Conservation (phyloP, 495 filamentous ascomycete species). For the Astrothelium subdiscretum region DNA sequence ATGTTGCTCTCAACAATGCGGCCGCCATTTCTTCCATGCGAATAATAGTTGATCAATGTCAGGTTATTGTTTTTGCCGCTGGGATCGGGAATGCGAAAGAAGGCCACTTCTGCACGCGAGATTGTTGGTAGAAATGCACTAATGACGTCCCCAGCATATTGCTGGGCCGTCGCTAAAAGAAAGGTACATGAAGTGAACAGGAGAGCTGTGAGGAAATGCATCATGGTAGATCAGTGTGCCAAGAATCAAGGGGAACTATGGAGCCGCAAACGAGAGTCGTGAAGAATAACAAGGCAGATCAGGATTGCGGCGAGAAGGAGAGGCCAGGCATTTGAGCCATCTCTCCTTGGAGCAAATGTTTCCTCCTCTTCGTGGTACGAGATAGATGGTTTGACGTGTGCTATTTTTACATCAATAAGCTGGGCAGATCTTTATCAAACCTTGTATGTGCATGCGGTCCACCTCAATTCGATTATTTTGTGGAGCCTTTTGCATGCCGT, state of each 20-base stretch:
- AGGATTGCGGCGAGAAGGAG: not conserved
- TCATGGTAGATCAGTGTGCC: not conserved
- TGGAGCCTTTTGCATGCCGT: not conserved
- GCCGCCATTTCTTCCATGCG: slow-evolving; percentile 1
- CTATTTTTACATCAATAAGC: not conserved
- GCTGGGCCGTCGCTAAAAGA: slow-evolving; percentile 8
- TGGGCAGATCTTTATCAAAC: not conserved
- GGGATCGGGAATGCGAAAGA: slow-evolving; percentile 8
- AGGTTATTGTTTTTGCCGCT: slow-evolving; percentile 10
- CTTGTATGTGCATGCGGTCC: not conserved
- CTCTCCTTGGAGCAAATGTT: not conserved
- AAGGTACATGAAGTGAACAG: not conserved
- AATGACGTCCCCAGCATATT: slow-evolving; percentile 13
- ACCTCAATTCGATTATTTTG: not conserved
- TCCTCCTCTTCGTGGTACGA: not conserved
- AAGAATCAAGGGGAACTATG: not conserved
- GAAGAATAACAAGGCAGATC: not conserved
- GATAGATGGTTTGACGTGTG: not conserved
- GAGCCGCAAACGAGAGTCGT: not conserved
- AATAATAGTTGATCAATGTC: slow-evolving; percentile 18
- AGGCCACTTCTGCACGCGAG: slow-evolving; percentile 12
- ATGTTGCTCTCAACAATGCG: slow-evolving; percentile 6
- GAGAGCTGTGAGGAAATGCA: not conserved
- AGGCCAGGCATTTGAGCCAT: not conserved
- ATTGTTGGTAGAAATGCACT: slow-evolving; percentile 8